These are phyloP conservation scores for Mortierella sp. DNA, from an alignment of 371 early-diverging fungal species.

Conservation along the genomic window DNA sequence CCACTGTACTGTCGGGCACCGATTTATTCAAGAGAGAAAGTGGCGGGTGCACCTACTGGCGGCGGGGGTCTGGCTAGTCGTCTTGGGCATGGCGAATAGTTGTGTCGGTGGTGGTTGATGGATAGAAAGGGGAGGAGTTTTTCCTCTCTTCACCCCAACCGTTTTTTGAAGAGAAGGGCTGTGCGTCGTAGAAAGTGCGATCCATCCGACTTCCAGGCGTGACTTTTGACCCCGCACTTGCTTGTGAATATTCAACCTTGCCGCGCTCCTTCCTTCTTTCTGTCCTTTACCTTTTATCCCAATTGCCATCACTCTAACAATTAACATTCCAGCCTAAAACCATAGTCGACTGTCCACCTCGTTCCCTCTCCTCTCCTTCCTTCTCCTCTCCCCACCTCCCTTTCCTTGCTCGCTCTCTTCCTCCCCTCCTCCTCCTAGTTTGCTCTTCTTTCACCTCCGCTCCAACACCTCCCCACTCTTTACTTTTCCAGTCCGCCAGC, in stretches of 20 bases:
- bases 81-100: slow-evolving; percentile 32
- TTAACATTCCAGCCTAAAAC: not conserved
- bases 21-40: too few species aligned
- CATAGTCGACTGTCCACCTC: not conserved
- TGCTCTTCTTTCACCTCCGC: not conserved
- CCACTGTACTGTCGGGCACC: not conserved
- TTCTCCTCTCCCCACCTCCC: not conserved
- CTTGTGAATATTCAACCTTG: slow-evolving; percentile 1
- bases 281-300: not conserved
- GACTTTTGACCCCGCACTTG: slow-evolving; percentile 9
- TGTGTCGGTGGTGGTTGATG: not conserved
- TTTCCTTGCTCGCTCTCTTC: not conserved
- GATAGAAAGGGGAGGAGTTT: not conserved
- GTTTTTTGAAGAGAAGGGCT: not conserved
- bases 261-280: not conserved
- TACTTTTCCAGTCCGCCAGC: slow-evolving; percentile 6
- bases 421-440: not conserved
- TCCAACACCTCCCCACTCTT: slow-evolving; percentile 5
- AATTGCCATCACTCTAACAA: not conserved
- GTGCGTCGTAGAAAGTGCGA: not conserved
- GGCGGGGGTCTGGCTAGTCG: slow-evolving; percentile 23
- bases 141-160: slow-evolving; percentile 13
- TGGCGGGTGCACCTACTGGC: slow-evolving; percentile 12
- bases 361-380: not conserved
- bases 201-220: not conserved